Evolutionary conservation across 78 protist species (phyloP), one percentile per base, ranked within the genome.

Genomic region (Trichosphaerium sp.): DNA sequence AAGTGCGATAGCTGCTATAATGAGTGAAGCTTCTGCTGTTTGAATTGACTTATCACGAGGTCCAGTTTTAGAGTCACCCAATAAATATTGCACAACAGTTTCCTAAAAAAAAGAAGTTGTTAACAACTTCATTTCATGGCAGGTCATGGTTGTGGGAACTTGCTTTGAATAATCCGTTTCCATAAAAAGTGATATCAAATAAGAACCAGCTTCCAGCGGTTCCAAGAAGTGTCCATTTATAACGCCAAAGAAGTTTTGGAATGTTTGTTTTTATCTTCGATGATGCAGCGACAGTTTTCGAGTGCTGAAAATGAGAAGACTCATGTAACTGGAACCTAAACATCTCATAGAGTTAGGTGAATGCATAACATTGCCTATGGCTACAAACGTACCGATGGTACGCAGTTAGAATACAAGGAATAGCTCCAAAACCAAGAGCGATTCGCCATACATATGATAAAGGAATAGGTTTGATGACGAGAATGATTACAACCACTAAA

Each of bases 131-230:
- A n/a, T 37, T 8, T 49, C 65, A 28, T 3, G 40, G 40, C 4
- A 66, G 28, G 7, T 8, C 2, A 38, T 3, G 39, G 56, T 44
- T 31, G 56, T 37, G 74, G 38, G 38, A 18, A 57, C 32, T 57
- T 3, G 80, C 43, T 35, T 69, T 48, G 65, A 74, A 75, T 29
- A 88, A 67, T 1, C 62, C 54, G 57, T 79, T 84, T 58, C 88
- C 87, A 43, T 88, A 88, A 44, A 73, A 88, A 1, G 78, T 66
- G 28, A 88, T 71, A 57, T 88, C 93, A 43, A 83, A 80, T 18
- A 88, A 38, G 75, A 88, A 88, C 90, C 93, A 88, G 32, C 69
- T 44, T 35, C 79, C 81, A 0, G 89, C 86, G 4, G 88, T 80
- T 25, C 89, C 89, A 3, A 80, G 21, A n/a, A 87, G 65, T n/a